Evolutionary conservation across 2,329 filamentous ascomycete species (phyloP), one percentile per base, ranked within the genome.

Genomic region (Aspergillus arachidicola): DNA sequence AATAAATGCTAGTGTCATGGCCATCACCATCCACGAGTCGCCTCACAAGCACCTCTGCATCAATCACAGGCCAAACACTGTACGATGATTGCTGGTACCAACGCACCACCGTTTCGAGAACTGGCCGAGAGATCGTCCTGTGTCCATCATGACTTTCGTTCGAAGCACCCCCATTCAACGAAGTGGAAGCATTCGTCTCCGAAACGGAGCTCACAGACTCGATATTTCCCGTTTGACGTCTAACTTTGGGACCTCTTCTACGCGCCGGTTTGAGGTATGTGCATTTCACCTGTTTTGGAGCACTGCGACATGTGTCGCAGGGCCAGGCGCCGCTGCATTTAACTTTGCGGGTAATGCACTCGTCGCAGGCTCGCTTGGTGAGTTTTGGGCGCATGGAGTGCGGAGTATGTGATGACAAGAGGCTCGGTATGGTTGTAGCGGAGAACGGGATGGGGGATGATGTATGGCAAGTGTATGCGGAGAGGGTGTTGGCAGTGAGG

Each of bases 351-450:
- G 66, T 66, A 45, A 75, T 75, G 30, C 71, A 75, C 30, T 57
- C 62, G 64, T 75, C 73, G 53, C 72, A 75, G 48, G 73, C 72
- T 64, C 71, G 65, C 69, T 74, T 75, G 26, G 68, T 68, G 43
- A 68, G 58, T 58, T 53, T 54, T n/a, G 50, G 61, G 58, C 63
- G 65, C 63, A 65, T 65, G 45, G 38, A n/a, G n/a, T 32, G 36
- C 5, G 21, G 50, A 26, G 43, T 14, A 38, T 26, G 6, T 26
- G 26, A 10, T 19, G 6, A 26, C 11, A 19, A 23, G 36, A 23
- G 12, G 55, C 26, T 28, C 30, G 28, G 36, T 57, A 43, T 32
- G 36, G 21, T 14, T 23, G 43, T 30, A 51, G 36, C 23, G 34
- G 32, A 46, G 48, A 41, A 6, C 38, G 26, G 16, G 28, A 51